phyloP scores from a whole-genome alignment of 1,284 basidiomycete species.

The Naganishia liquefaciens region DNA sequence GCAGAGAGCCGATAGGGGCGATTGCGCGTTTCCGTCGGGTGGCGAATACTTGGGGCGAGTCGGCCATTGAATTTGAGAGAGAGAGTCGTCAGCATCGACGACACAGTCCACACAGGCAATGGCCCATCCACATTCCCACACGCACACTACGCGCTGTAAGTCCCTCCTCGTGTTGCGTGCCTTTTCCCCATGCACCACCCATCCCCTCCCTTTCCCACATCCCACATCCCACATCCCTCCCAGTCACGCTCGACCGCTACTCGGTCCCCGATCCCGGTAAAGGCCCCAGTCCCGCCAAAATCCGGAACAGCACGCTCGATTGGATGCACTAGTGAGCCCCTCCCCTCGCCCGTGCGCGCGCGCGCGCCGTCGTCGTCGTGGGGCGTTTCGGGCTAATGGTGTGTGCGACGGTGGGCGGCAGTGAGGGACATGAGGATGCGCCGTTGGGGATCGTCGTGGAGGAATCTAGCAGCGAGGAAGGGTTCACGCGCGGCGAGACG shows the following conservation, averaged over 20 bases:
- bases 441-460: too few relatives aligned
- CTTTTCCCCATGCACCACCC: too few relatives aligned
- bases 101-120: neutral
- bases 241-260: constrained; percentile 14
- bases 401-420: too few relatives aligned
- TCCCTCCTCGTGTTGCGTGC: neutral
- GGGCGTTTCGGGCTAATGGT: too few relatives aligned
- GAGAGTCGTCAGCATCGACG: neutral
- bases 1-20: neutral
- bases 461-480: neutral
- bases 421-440: too few relatives aligned
- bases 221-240: neutral
- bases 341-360: neutral
- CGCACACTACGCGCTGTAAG: constrained; percentile 9
- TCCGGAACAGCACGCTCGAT: neutral
- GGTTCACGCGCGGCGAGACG: too few relatives aligned
- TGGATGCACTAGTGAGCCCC: constrained; percentile 18
- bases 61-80: neutral
- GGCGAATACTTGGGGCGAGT: neutral
- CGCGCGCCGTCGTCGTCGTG: too few relatives aligned
- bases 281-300: constrained; percentile 7
- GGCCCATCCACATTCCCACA: too few relatives aligned
- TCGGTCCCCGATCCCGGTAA: constrained; percentile 7
- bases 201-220: neutral
- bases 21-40: neutral